Base-by-base conservation (phyloP, 23 red algal species). In the Chondrus crispus region DNA sequence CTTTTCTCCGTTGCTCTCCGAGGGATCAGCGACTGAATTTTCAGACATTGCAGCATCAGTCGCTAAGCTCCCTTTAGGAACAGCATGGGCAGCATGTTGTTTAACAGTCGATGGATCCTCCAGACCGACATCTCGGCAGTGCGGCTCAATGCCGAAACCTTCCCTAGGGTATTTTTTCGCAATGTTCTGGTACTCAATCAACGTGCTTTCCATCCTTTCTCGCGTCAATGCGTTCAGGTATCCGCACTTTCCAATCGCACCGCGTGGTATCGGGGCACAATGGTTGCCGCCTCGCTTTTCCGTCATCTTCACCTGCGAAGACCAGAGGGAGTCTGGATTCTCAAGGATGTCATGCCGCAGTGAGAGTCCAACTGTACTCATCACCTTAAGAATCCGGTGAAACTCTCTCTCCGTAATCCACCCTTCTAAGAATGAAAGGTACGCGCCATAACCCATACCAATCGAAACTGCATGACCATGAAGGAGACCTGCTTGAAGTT, bases 71-170 rank as follows among this genome's bases (percentile, higher is more conserved):
- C 86, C 86, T 66, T 80, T 92, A 4, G 18, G 72, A 20, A 94
- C 92, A 2, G 92, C 92, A 51, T 94, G 87, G 5, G 87, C 92
- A 2, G 92, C 92, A 50, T 94, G 92, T 58, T 94, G 92, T 68
- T 82, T 94, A 3, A 94, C 92, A 13, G 92, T 94, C 2, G 92
- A 94, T 38, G 92, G 92, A 74, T 94, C 92, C 71, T 94, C 92
- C 36, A 94, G 64, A 29, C 92, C 92, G 19, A 94, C 92, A 28
- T 94, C 92, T 26, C 72, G 33, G 55, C 92, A 94, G 29, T 88
- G 92, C 22, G 92, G 51, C 18, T 94, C 92, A 46, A 94, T 74
- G 3, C 92, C 92, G 2, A 81, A 81, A 46, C 92, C 92, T 53
- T 94, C 82, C 9, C 92, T 82, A 66, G 92, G 92, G 72, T 94